Conservation (phyloP, 345 rosid species). For the Rhizophora mangle region DNA sequence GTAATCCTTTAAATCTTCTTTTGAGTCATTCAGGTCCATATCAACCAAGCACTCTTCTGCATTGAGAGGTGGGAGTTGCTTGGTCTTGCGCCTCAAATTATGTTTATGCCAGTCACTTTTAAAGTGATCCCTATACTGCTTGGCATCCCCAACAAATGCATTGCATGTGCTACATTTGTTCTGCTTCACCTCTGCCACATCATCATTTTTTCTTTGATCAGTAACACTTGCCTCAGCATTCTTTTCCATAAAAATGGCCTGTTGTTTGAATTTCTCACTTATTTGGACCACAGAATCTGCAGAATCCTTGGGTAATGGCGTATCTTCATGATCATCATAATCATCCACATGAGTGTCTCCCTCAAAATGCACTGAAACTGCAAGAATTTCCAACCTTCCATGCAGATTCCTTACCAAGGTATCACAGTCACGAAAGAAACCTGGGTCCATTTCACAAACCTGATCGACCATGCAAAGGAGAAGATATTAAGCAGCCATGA, state of each 20-base stretch:
- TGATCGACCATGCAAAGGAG: constrained; percentile 26
- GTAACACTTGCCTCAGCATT: constrained; percentile 36
- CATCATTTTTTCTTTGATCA: constrained; percentile 14
- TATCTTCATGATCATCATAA: constrained; percentile 67
- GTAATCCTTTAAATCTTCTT: constrained; percentile 83
- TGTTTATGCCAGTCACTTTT: constrained; percentile 99
- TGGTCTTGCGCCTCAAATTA: constrained; percentile 83
- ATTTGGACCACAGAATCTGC: constrained; percentile 37
- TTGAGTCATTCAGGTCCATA: constrained; percentile 61
- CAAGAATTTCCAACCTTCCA: constrained; percentile 85
- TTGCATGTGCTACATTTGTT: constrained; percentile 84
- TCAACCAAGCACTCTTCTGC: constrained; percentile 79
- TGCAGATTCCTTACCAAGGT: constrained; percentile 68
- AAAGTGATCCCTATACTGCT: constrained; percentile 81
- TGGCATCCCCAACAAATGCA: constrained; percentile 68
- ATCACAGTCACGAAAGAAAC: constrained; percentile 78
- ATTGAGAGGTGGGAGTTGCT: constrained; percentile 71
- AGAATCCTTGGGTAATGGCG: constrained; percentile 35
- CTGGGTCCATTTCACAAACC: constrained; percentile 88
- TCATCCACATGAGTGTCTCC: constrained; percentile 82
- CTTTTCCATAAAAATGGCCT: constrained; percentile 42
- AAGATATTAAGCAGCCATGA: neutral
- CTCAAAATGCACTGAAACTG: constrained; percentile 82
- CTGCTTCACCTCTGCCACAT: constrained; percentile 54
- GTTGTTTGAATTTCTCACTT: constrained; percentile 49